Percentiles rank a stretch among this genome's conserved stretches.
Conservation (phyloP, 2,329 filamentous ascomycete genomes). For the Myriosclerotinia duriaeana region DNA sequence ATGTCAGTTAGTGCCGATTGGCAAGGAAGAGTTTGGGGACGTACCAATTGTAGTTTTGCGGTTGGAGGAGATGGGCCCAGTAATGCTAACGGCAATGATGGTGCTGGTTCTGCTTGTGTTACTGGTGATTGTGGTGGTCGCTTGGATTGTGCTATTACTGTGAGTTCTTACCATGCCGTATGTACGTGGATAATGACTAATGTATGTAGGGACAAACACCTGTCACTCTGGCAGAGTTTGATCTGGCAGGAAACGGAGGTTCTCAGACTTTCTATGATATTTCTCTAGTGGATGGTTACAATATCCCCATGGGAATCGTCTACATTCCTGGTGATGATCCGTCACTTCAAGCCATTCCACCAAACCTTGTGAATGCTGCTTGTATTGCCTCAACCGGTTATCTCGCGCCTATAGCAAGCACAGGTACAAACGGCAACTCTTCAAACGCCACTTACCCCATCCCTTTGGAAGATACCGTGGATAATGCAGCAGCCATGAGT, state of each 20-base stretch:
- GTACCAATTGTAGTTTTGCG: constrained; percentile 80
- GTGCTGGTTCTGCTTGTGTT: constrained; percentile 58
- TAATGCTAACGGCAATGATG: constrained; percentile 44
- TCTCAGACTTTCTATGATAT: constrained; percentile 79
- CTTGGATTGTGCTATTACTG: constrained; percentile 67
- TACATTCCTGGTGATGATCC: constrained; percentile 62
- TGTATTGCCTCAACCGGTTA: constrained; percentile 72
- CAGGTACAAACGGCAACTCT: constrained; percentile 51
- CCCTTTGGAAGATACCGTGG: constrained; percentile 62
- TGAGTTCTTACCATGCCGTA: constrained; percentile 45
- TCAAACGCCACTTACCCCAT: constrained; percentile 67
- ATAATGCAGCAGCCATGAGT: constrained; percentile 54
- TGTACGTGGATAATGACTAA: constrained; percentile 27
- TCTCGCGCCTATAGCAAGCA: constrained; percentile 53
- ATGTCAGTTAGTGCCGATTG: constrained; percentile 70
- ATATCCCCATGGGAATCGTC: constrained; percentile 66
- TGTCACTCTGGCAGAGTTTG: constrained; percentile 78
- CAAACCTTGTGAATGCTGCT: constrained; percentile 72
- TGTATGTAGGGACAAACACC: constrained; percentile 64
- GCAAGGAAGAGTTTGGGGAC: constrained; percentile 79
- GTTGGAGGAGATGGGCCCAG: constrained; percentile 56
- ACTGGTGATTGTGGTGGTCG: constrained; percentile 76
- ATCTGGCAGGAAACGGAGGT: constrained; percentile 62
- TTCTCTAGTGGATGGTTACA: constrained; percentile 82
- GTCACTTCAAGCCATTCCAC: constrained; percentile 61